These are phyloP conservation scores for Diaporthe caulivora DNA, from an alignment of 2,329 filamentous ascomycete species.

Conservation along the genomic window DNA sequence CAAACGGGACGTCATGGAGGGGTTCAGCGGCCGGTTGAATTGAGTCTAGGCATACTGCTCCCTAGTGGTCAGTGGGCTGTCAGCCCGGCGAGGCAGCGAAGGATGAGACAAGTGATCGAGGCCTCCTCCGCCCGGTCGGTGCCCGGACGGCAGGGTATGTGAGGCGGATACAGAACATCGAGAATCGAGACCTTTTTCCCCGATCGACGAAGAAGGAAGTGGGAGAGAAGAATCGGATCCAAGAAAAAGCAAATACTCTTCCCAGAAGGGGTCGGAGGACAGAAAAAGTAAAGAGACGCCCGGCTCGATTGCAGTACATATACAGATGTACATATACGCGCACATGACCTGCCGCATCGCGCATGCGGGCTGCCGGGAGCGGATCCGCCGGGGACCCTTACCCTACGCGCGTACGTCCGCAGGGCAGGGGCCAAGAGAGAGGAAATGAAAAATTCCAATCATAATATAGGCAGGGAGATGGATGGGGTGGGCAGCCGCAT, in stretches of 20 bases:
- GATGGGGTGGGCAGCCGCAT: background rate
- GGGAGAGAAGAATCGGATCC: background rate
- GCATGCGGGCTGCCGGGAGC: conserved; percentile 15
- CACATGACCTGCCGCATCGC: background rate
- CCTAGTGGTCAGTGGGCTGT: background rate
- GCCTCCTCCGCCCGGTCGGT: conserved; percentile 7
- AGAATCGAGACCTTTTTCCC: background rate
- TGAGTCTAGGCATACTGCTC: background rate
- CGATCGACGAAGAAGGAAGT: conserved; percentile 6
- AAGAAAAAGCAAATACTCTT: background rate
- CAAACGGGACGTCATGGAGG: background rate
- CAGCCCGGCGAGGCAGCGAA: background rate
- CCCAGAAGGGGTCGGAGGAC: background rate
- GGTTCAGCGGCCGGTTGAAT: background rate
- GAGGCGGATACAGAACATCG: background rate
- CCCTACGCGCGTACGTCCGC: conserved; percentile 3
- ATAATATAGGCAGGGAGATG: background rate
- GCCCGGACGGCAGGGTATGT: background rate
- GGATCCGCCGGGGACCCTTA: background rate
- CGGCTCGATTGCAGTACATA: background rate
- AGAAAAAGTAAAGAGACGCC: background rate
- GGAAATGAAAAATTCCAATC: background rate
- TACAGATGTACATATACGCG: background rate
- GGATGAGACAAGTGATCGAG: conserved; percentile 34
- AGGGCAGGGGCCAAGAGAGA: background rate